Percentiles rank a stretch among this genome's conserved stretches.
phyloP scores from a whole-genome alignment of 2,329 filamentous ascomycete genomes.

The Tolypocladium guangdongense region DNA sequence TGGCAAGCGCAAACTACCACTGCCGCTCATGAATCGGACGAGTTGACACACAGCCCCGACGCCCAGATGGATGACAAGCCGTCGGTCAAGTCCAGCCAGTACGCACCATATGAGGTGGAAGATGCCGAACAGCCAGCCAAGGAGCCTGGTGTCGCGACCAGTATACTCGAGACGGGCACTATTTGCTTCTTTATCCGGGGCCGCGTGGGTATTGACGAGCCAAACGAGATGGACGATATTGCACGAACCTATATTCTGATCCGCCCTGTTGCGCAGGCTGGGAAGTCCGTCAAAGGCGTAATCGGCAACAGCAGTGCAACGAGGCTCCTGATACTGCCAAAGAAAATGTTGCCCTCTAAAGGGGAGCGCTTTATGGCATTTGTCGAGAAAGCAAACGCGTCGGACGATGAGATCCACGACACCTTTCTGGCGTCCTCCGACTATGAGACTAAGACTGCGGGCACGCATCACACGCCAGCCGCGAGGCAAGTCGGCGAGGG shows the following conservation, averaged over 20 bases:
- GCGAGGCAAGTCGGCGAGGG: slow-evolving; percentile 74
- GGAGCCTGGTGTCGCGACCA: slow-evolving; percentile 27
- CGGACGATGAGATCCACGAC: slow-evolving; percentile 60
- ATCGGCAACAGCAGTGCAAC: slow-evolving; percentile 46
- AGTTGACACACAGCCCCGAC: too few species aligned
- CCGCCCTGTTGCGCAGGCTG: slow-evolving; percentile 58
- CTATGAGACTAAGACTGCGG: slow-evolving; percentile 67
- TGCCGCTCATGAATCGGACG: too few species aligned
- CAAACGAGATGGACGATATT: slow-evolving; percentile 59
- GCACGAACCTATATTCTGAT: slow-evolving; percentile 72
- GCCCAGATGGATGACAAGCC: too few species aligned
- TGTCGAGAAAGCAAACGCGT: slow-evolving; percentile 61
- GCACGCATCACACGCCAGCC: slow-evolving; percentile 55
- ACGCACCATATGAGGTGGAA: too few species aligned
- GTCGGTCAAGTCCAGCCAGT: too few species aligned
- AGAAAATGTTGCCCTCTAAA: slow-evolving; percentile 67
- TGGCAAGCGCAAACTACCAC: too few species aligned
- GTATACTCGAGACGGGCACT: slow-evolving; percentile 73
- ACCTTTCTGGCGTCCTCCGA: slow-evolving; percentile 55
- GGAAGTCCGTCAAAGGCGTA: slow-evolving; percentile 41
- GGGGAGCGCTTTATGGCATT: slow-evolving; percentile 71
- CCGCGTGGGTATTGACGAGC: slow-evolving; percentile 61
- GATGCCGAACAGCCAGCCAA: slow-evolving; percentile 7
- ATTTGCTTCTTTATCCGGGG: slow-evolving; percentile 86
- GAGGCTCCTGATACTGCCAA: slow-evolving; percentile 67